Base-by-base conservation (phyloP, 805 yeast genomes). In the Clavispora vitiphila region DNA sequence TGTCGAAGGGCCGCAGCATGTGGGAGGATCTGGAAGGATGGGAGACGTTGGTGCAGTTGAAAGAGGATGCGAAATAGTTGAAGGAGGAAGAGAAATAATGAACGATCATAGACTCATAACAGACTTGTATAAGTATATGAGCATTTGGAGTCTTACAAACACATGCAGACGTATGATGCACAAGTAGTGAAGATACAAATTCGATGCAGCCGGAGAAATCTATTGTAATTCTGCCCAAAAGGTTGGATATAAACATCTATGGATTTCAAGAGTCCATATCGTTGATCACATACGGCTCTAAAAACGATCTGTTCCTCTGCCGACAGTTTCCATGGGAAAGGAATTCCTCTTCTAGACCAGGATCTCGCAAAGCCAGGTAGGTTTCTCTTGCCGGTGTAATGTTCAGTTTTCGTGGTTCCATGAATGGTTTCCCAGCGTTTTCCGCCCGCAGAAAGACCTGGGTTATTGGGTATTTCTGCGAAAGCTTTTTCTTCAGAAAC, bases 1-100 rank as follows among this genome's bases (percentile, higher is more conserved):
- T 86, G 77, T 80, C 91, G 14, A 84, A 81, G 56, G 96, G 96
- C 8, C 83, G 77, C 53, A 67, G 71, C 19, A 74, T 74, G 48
- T 89, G 96, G 96, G 90, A 85, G 51, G 88, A 77, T 47, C 71
- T 84, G 3, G 81, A 76, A 26, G 93, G 88, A 1, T 89, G 91
- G 86, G 78, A 80, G 32, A 72, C 70, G 47, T 63, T 89, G 42
- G 62, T 69, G 42, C 77, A 74, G 24, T 49, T 78, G 57, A 79
- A 78, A 54, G 70, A 67, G 32, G 77, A 72, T 4, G 32, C 32
- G 12, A 16, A 8, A 9, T 29, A 29, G 10, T 29, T 8, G 26
- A n/a, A n/a, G n/a, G n/a, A n/a, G n/a, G n/a, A n/a, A n/a, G n/a
- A n/a, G n/a, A n/a, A n/a, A n/a, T n/a, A n/a, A n/a, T n/a, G n/a